phyloP scores from a whole-genome alignment of 2,329 filamentous ascomycete genomes.

The Penicillium sp. region DNA sequence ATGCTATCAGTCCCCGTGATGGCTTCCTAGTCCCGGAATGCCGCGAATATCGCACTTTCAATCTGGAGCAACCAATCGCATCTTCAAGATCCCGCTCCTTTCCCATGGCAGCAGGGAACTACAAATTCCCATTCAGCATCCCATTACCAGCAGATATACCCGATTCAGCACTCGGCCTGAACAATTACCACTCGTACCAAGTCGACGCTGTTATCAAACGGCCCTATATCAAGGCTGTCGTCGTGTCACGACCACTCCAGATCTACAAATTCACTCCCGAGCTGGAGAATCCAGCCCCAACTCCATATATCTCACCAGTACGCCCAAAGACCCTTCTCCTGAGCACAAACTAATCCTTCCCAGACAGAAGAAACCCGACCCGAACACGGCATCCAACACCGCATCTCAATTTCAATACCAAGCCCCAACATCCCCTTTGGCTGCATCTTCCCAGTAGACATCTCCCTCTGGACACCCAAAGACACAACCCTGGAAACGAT shows the following conservation, averaged over 20 bases:
- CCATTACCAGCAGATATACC: neutral
- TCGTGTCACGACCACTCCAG: neutral
- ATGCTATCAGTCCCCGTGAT: neutral
- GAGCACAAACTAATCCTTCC: neutral
- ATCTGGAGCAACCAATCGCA: neutral
- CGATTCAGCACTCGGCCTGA: neutral
- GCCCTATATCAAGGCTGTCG: neutral
- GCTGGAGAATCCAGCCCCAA: neutral
- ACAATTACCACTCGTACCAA: neutral
- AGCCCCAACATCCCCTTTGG: neutral
- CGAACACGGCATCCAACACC: neutral
- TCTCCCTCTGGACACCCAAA: neutral
- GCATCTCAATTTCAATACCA: neutral
- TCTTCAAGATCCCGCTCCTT: neutral
- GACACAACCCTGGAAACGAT: neutral
- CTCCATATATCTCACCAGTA: neutral
- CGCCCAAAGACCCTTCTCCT: neutral
- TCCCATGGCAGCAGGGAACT: neutral
- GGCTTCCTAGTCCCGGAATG: neutral
- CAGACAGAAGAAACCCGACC: neutral
- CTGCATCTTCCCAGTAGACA: neutral
- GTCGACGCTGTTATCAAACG: neutral
- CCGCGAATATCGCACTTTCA: neutral
- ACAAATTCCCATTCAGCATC: neutral
- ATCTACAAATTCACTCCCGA: neutral